Evolutionary conservation across 225 moss, liverwort and hornwort species (phyloP).

Genomic region (Pseudoscleropodium purum): DNA sequence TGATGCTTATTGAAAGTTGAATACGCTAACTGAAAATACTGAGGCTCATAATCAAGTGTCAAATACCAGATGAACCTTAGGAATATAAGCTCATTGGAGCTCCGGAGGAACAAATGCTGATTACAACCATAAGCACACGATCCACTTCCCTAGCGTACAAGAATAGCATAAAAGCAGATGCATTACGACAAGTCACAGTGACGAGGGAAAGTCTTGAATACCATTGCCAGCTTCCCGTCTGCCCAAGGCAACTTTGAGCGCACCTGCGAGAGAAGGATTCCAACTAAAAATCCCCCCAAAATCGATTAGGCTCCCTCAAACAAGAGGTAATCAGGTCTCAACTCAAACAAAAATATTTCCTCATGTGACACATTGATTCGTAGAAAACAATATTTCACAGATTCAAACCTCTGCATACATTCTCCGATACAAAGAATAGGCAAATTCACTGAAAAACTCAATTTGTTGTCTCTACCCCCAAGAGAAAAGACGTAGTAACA

Average conservation of each 20-base stretch:
- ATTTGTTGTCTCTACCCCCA: background rate
- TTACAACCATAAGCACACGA: background rate
- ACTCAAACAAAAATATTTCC: background rate
- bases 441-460: background rate
- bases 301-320: background rate
- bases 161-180: background rate
- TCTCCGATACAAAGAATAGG: background rate
- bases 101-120: background rate
- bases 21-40: background rate
- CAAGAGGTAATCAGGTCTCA: background rate
- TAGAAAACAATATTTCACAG: background rate
- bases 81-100: background rate
- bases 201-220: conserved; percentile 1
- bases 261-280: conserved; percentile 70
- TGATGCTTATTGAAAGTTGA: background rate
- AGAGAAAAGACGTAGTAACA: background rate
- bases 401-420: background rate
- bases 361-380: background rate
- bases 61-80: background rate
- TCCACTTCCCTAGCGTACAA: background rate
- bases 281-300: conserved; percentile 33
- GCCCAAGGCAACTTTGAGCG: conserved; percentile 74
- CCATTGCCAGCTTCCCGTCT: conserved; percentile 85
- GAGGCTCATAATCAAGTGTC: background rate
- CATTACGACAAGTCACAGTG: background rate